phyloP scores from a whole-genome alignment of 2,329 filamentous ascomycete genomes.

The Madurella fahalii region DNA sequence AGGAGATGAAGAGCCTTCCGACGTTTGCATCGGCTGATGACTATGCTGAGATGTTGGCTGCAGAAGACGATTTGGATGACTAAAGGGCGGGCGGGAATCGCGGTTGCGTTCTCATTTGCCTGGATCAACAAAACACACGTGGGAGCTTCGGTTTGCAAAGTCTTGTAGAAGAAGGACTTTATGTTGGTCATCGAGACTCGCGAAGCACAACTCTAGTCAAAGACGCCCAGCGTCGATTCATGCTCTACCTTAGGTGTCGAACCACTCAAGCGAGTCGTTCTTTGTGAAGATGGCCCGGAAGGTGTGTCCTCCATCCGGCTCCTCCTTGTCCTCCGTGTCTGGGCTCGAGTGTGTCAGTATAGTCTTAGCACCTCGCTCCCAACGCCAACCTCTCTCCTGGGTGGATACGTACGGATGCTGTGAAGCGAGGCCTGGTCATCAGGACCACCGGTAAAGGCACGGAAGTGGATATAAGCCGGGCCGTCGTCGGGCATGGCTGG shows the following conservation, averaged over 20 bases:
- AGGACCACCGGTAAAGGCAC: conserved; percentile 42
- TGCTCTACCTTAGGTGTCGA: conserved; percentile 39
- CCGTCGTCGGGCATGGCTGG: conserved; percentile 37
- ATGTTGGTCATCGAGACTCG: not conserved
- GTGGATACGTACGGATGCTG: conserved; percentile 34
- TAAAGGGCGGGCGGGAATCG: not conserved
- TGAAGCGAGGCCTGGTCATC: conserved; percentile 41
- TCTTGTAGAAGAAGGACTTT: not conserved
- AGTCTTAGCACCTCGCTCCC: too few species aligned
- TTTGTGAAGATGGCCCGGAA: conserved; percentile 45
- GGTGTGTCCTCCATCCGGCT: conserved; percentile 38
- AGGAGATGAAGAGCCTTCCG: conserved; percentile 82
- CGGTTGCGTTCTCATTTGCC: not conserved
- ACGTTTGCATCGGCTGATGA: conserved; percentile 93
- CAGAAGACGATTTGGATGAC: conserved; percentile 51
- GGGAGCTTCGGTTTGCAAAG: not conserved
- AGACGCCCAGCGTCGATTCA: not conserved
- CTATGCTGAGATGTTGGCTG: conserved; percentile 78
- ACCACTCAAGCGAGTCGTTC: conserved; percentile 50
- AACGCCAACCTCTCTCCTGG: not conserved
- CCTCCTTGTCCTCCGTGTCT: conserved; percentile 42
- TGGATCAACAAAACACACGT: too few species aligned
- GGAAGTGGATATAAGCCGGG: conserved; percentile 45
- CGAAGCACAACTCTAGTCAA: not conserved
- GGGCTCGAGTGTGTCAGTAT: not conserved